Conservation (phyloP, 2,329 filamentous ascomycete genomes). For the Beauveria scarabaeidicola region DNA sequence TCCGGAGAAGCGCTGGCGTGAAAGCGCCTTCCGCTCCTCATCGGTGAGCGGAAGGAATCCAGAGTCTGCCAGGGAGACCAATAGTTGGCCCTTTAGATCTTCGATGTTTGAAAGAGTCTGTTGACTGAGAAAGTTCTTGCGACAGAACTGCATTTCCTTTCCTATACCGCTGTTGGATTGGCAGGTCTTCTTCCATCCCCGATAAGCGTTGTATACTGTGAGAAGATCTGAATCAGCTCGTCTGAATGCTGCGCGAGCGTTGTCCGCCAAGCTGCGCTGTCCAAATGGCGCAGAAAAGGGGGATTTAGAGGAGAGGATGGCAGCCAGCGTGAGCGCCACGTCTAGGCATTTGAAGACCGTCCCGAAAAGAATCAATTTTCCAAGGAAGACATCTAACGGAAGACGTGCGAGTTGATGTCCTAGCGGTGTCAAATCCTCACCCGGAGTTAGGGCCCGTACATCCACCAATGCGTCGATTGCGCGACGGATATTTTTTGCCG, state of each 20-base stretch:
- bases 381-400: constrained; percentile 87
- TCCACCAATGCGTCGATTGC: constrained; percentile 91
- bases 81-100: constrained; percentile 85
- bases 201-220: constrained; percentile 90
- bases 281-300: constrained; percentile 85
- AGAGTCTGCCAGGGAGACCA: constrained; percentile 77
- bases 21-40: constrained; percentile 62
- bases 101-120: constrained; percentile 88
- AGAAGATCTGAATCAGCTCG: constrained; percentile 85
- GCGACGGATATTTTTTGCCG: constrained; percentile 82
- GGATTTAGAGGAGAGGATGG: constrained; percentile 88
- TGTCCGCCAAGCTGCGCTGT: constrained; percentile 66
- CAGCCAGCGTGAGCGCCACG: constrained; percentile 82
- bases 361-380: constrained; percentile 83
- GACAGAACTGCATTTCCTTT: constrained; percentile 83
- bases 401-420: constrained; percentile 80
- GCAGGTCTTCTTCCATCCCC: constrained; percentile 78
- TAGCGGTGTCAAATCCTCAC: constrained; percentile 78
- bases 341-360: constrained; percentile 86
- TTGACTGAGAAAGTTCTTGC: constrained; percentile 86
- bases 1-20: constrained; percentile 53
- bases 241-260: constrained; percentile 69
- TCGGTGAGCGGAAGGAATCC: constrained; percentile 70
- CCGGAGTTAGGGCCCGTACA: constrained; percentile 74
- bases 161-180: constrained; percentile 50